phyloP scores from a whole-genome alignment of 1,284 basidiomycete species.

The Vanrija pseudolonga region DNA sequence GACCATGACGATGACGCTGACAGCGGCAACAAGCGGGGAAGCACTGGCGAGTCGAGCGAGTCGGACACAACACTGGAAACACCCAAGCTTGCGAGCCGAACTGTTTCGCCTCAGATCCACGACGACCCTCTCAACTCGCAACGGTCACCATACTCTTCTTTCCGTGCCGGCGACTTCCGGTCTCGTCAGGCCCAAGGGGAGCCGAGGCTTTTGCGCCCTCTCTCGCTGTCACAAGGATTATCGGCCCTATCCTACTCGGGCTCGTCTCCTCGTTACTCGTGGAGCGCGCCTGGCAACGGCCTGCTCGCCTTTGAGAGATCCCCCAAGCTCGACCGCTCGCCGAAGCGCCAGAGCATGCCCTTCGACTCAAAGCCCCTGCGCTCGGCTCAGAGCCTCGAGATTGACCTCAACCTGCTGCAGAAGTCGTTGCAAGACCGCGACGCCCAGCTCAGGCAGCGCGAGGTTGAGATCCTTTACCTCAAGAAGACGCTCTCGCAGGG shows the following conservation, averaged over 20 bases:
- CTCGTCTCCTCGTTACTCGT: conserved; percentile 40
- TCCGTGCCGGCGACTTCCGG: conserved; percentile 28
- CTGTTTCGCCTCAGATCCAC: conserved; percentile 20
- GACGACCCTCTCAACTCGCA: conserved; percentile 85
- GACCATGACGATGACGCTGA: conserved; percentile 4
- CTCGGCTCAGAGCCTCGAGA: conserved; percentile 76
- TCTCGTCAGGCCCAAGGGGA: neutral
- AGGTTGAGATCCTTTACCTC: conserved; percentile 73
- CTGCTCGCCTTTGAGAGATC: conserved; percentile 19
- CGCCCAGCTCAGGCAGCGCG: conserved; percentile 69
- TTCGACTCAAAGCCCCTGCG: conserved; percentile 49
- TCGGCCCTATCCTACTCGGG: conserved; percentile 70
- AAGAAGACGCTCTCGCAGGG: conserved; percentile 56
- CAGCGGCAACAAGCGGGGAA: conserved; percentile 13
- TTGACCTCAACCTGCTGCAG: conserved; percentile 86
- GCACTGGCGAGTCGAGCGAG: conserved; percentile 22
- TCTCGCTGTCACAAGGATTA: conserved; percentile 92
- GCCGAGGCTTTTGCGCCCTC: conserved; percentile 39
- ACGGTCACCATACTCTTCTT: conserved; percentile 66
- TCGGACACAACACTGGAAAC: conserved; percentile 17
- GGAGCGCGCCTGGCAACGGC: conserved; percentile 23
- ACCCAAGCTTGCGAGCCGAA: conserved; percentile 13
- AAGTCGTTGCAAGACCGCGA: conserved; percentile 81
- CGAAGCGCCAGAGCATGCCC: conserved; percentile 29
- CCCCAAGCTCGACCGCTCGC: conserved; percentile 27